These are phyloP conservation scores for Talaromyces islandicus DNA, from an alignment of 2,329 filamentous ascomycete species.

Conservation along the genomic window DNA sequence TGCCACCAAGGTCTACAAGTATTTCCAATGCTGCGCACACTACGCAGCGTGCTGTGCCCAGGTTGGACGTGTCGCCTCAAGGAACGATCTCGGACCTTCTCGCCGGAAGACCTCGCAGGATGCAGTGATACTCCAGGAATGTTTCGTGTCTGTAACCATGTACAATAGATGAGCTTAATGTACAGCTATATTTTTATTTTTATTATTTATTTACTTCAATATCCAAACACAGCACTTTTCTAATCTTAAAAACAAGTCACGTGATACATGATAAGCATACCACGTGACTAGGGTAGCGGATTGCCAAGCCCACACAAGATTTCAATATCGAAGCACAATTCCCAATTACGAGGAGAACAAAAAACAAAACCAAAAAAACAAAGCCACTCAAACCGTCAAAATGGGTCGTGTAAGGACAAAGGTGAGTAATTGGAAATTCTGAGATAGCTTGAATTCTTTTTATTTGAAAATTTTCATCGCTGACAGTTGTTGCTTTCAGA, in stretches of 20 bases:
- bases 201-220: background rate
- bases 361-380: background rate
- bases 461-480: background rate
- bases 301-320: conserved; percentile 7
- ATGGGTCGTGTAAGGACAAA: conserved; percentile 47
- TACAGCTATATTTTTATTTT: background rate
- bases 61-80: conserved; percentile 18
- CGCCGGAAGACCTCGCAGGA: background rate
- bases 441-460: background rate
- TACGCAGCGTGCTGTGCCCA: conserved; percentile 22
- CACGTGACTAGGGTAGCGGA: conserved; percentile 13
- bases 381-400: conserved; percentile 33
- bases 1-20: conserved; percentile 20
- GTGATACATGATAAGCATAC: background rate
- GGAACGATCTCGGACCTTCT: background rate
- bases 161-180: conserved; percentile 8
- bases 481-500: conserved; percentile 36
- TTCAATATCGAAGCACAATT: conserved; percentile 4
- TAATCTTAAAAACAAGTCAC: background rate
- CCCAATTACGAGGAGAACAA: background rate
- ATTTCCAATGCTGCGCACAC: conserved; percentile 22
- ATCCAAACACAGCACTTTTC: background rate
- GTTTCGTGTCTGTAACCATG: background rate
- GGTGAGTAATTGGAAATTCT: conserved; percentile 19
- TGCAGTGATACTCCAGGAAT: background rate